Conservation (phyloP, 1,139 yeast species). For the Zhuliangozyma blackwelliae region DNA sequence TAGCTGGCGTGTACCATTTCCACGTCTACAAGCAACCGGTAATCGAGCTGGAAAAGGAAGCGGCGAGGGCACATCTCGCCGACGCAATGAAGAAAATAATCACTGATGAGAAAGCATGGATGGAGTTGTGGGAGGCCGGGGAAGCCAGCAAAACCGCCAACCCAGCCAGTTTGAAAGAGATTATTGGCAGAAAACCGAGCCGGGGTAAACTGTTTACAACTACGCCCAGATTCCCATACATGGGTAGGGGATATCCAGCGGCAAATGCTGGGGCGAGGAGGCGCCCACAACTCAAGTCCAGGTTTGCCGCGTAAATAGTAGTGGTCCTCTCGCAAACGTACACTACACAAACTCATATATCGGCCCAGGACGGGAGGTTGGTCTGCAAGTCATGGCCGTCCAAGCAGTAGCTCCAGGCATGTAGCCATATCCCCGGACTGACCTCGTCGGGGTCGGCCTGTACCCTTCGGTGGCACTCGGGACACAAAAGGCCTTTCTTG, state of each 20-base stretch:
- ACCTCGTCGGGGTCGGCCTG: slow-evolving; percentile 17
- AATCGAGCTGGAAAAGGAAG: slow-evolving; percentile 20
- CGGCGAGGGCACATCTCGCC: slow-evolving; percentile 13
- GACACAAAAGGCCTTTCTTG: slow-evolving; percentile 17
- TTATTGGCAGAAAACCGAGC: too few species aligned
- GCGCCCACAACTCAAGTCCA: too few species aligned
- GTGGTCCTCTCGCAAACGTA: too few species aligned
- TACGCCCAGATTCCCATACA: too few species aligned
- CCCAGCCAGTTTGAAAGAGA: too few species aligned
- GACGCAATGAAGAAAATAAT: not conserved
- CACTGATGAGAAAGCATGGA: too few species aligned
- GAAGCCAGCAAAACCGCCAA: too few species aligned
- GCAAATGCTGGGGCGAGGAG: too few species aligned
- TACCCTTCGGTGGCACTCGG: slow-evolving; percentile 40
- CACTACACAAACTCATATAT: slow-evolving; percentile 6
- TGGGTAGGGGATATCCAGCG: too few species aligned
- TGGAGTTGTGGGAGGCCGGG: too few species aligned
- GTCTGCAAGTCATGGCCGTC: slow-evolving; percentile 25
- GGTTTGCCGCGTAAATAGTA: too few species aligned
- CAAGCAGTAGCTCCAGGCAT: slow-evolving; percentile 34
- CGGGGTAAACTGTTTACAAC: too few species aligned
- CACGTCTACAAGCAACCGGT: slow-evolving; percentile 36
- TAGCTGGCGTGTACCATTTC: slow-evolving; percentile 43
- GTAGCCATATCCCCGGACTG: slow-evolving; percentile 44
- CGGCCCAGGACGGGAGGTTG: slow-evolving; percentile 36